phyloP scores from a whole-genome alignment of 441 rosid species.

The Adansonia madagascariensis region DNA sequence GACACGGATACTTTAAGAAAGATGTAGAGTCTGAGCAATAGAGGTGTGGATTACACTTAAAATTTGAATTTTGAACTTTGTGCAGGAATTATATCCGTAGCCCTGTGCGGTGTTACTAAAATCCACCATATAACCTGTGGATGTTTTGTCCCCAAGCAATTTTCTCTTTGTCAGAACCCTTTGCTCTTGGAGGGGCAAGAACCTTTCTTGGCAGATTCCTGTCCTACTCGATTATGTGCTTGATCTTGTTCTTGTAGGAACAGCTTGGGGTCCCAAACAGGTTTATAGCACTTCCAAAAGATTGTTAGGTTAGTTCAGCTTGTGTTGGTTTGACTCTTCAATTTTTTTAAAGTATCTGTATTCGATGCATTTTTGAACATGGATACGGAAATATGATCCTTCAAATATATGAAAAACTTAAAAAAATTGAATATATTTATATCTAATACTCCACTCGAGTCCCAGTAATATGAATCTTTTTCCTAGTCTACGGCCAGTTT shows the following conservation, averaged over 20 bases:
- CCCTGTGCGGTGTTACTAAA: neutral
- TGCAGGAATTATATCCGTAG: neutral
- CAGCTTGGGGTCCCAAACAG: constrained; percentile 12
- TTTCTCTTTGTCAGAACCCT: neutral
- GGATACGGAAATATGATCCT: no score
- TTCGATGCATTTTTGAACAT: no score
- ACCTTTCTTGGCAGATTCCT: neutral
- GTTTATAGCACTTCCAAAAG: neutral
- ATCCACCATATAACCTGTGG: constrained; percentile 2
- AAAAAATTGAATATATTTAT: no score
- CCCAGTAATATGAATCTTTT: no score
- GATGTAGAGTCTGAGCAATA: no score
- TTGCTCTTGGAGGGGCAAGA: constrained; percentile 1
- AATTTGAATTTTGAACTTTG: neutral
- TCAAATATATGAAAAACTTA: no score
- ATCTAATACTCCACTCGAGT: no score
- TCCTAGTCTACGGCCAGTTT: no score
- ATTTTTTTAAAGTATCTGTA: no score
- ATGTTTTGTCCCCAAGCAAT: constrained; percentile 6
- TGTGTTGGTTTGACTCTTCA: no score
- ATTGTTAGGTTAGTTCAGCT: constrained; percentile 19
- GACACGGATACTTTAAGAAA: no score
- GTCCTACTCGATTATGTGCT: neutral
- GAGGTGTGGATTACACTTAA: neutral
- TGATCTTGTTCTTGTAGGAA: neutral